Evolutionary conservation across 108 stramenopile genomes (phyloP), one percentile per base, ranked within the genome.

Genomic region (Fragilaria radians): DNA sequence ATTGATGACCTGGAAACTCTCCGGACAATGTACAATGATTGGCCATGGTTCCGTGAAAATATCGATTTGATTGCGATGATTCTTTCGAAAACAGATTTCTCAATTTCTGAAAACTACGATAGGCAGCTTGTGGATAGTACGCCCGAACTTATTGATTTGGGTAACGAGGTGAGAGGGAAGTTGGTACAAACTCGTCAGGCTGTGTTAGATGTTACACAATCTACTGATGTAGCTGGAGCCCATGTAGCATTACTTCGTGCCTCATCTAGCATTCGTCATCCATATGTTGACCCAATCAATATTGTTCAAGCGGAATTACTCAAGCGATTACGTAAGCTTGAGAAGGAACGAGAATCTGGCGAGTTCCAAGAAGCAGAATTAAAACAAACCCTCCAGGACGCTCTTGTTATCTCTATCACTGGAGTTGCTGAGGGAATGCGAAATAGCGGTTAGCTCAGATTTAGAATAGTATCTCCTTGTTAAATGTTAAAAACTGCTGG

Each of bases 361-460:
- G 58, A 70, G n/a, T 86, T 95, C 46, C 83, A 89, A 49, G 69
- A 79, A 33, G 69, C 72, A 54, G 81, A 80, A 45, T 68, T 80
- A 31, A 68, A 82, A 48, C 73, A 66, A 1, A 57, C 87, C 18
- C n/a, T n/a, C n/a, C 66, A 73, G 32, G 94, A 97, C 66, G 95
- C 96, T 2, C 68, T 98, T 11, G 63, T 95, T 31, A 57, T 96
- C 28, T 90, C 93, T 1, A 93, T 98, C 58, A 97, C 90, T 59
- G 97, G 96, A 18, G 91, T 98, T 66, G 91, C 94, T 24, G 79
- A 85, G 18, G 97, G 97, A n/a, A 94, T 98, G 93, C 81, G 88
- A 61, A 98, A 98, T 89, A 92, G 88, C 49, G 97, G 97, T 24
- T 98, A 85, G n/a, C n/a, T n/a, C n/a, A n/a, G n/a, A n/a, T n/a